Percentiles rank a stretch among this genome's conserved stretches.
Conservation (phyloP, 371 early-diverging fungal genomes). For the Scutellospora calospora region DNA sequence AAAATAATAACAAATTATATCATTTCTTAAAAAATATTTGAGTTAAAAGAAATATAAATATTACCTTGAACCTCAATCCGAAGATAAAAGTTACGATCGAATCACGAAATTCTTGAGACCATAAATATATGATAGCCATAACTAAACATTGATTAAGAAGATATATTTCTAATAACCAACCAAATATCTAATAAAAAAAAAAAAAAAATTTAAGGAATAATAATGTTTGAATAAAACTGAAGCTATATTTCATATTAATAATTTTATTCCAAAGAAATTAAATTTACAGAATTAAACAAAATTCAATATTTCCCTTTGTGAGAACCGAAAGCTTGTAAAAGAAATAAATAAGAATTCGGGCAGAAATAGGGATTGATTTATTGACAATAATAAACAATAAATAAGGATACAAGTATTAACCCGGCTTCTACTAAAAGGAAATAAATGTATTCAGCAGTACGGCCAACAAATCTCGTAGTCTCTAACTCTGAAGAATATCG, state of each 20-base stretch:
- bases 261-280: no score
- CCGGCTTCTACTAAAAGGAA: constrained; percentile 62
- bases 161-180: constrained; percentile 16
- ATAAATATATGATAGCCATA: constrained; percentile 77
- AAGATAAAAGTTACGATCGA: constrained; percentile 80
- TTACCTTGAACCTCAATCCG: constrained; percentile 84
- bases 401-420: constrained; percentile 50
- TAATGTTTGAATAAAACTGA: not conserved
- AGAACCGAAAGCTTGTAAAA: not conserved
- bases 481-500: constrained; percentile 79
- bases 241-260: not conserved
- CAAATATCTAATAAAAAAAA: constrained; percentile 20
- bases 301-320: not conserved
- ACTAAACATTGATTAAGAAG: constrained; percentile 54
- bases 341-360: not conserved
- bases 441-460: constrained; percentile 84
- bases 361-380: not conserved
- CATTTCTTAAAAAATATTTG: constrained; percentile 51
- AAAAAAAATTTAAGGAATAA: not conserved
- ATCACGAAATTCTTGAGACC: constrained; percentile 76
- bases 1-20: constrained; percentile 70
- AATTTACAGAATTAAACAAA: constrained; percentile 7
- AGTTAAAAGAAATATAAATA: no score
- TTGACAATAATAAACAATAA: constrained; percentile 14
- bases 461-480: constrained; percentile 68